Evolutionary conservation across 148 eudicot species (phyloP).

Genomic region (Suaeda aralocaspica): DNA sequence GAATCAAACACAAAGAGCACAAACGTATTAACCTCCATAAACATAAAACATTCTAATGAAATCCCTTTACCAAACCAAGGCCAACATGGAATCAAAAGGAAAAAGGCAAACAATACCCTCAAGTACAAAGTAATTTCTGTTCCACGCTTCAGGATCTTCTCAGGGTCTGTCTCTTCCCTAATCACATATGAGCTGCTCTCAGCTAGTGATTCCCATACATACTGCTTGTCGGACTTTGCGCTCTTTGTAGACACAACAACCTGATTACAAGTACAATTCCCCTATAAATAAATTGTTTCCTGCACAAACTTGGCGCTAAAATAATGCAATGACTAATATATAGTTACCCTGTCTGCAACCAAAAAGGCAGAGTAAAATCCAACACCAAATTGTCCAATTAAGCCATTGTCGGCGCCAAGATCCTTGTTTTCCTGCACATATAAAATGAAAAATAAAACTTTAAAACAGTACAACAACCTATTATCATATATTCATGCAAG

Average conservation of each 20-base stretch:
- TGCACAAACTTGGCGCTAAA: neutral
- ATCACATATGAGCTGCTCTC: constrained; percentile 84
- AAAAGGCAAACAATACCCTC: constrained; percentile 44
- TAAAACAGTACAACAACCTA: neutral
- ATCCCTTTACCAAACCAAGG: neutral
- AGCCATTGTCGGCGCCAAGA: constrained; percentile 74
- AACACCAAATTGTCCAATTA: constrained; percentile 99
- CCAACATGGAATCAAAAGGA: neutral
- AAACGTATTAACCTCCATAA: neutral
- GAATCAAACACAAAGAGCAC: neutral
- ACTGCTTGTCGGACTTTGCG: constrained; percentile 88
- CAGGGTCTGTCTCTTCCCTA: constrained; percentile 90
- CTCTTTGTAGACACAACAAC: constrained; percentile 93
- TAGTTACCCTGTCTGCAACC: constrained; percentile 84
- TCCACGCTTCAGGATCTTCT: constrained; percentile 71
- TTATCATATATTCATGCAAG: neutral
- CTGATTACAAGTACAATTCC: constrained; percentile 32
- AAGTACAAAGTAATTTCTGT: constrained; percentile 81
- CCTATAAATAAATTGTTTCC: neutral
- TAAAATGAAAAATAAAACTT: constrained; percentile 9
- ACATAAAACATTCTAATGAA: neutral
- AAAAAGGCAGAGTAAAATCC: constrained; percentile 98
- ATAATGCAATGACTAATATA: too few species aligned
- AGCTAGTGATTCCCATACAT: constrained; percentile 86
- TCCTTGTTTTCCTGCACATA: constrained; percentile 78